Percentiles rank a stretch among this genome's conserved stretches.
phyloP scores from a whole-genome alignment of 345 rosid genomes.

The Iberis pinnata region DNA sequence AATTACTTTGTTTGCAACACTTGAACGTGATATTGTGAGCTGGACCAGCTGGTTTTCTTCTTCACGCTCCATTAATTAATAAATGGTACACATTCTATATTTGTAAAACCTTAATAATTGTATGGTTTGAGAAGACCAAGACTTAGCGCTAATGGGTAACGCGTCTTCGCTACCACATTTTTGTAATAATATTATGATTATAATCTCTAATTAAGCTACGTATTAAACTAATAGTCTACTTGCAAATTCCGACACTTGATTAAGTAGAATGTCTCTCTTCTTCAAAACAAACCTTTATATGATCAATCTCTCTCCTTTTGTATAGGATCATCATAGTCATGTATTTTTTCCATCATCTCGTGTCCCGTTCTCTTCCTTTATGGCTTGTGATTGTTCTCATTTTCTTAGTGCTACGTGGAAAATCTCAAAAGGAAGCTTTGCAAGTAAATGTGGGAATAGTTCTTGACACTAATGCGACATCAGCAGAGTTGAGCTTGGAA shows the following conservation, averaged over 20 bases:
- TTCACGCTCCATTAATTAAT: neutral
- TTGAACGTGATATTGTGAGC: too few species aligned
- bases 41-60: too few species aligned
- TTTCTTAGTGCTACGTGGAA: constrained; percentile 5
- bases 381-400: constrained; percentile 1
- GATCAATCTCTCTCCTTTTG: constrained; percentile 2
- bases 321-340: neutral
- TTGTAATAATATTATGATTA: neutral
- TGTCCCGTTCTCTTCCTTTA: constrained; percentile 16
- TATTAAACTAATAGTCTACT: constrained; percentile 8
- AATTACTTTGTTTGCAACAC: too few species aligned
- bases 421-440: constrained; percentile 16
- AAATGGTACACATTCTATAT: neutral
- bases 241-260: constrained; percentile 10
- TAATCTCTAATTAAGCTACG: neutral
- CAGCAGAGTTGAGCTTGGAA: constrained; percentile 17
- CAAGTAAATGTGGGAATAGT: constrained; percentile 33
- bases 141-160: constrained; percentile 1
- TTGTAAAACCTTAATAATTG: neutral
- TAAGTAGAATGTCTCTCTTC: constrained; percentile 8
- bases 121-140: constrained; percentile 14
- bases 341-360: constrained; percentile 2
- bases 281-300: neutral
- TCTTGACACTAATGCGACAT: constrained; percentile 21
- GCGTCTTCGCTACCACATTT: constrained; percentile 2